phyloP scores from a whole-genome alignment of 2,329 filamentous ascomycete genomes.

The Aureobasidium sp. region DNA sequence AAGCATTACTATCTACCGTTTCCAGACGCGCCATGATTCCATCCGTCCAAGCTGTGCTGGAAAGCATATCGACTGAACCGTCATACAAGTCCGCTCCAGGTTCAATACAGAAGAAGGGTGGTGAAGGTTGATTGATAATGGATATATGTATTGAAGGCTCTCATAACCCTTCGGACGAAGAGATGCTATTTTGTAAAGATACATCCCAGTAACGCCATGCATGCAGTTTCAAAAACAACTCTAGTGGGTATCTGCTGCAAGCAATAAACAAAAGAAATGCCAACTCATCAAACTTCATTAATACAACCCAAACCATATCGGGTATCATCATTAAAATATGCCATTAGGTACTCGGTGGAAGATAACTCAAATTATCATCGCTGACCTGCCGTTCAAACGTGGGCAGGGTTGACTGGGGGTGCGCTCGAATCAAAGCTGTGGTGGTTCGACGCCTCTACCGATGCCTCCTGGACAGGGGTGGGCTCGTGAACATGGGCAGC shows the following conservation, averaged over 20 bases:
- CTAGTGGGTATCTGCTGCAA: constrained; percentile 14
- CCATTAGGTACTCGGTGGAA: neutral
- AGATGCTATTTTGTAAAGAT: neutral
- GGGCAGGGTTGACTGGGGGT: constrained; percentile 5
- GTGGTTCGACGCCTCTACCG: neutral
- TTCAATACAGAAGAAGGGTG: neutral
- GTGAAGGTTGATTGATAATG: neutral
- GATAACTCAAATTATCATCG: neutral
- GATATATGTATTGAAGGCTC: neutral
- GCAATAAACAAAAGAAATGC: constrained; percentile 2
- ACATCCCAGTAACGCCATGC: neutral
- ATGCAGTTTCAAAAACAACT: constrained; percentile 10
- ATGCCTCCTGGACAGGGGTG: neutral
- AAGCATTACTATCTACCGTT: neutral
- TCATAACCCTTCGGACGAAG: neutral
- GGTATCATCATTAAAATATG: neutral
- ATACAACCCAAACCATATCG: neutral
- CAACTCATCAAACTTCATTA: neutral
- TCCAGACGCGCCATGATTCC: neutral
- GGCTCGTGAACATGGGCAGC: constrained; percentile 1
- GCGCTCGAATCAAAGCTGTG: constrained; percentile 6
- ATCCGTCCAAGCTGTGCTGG: neutral
- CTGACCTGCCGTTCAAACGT: neutral
- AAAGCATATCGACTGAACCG: neutral
- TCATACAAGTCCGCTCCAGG: neutral